Evolutionary conservation across 1,284 basidiomycete genomes (phyloP), one percentile per base, ranked within the genome.

Genomic region (Melampsora medusae): DNA sequence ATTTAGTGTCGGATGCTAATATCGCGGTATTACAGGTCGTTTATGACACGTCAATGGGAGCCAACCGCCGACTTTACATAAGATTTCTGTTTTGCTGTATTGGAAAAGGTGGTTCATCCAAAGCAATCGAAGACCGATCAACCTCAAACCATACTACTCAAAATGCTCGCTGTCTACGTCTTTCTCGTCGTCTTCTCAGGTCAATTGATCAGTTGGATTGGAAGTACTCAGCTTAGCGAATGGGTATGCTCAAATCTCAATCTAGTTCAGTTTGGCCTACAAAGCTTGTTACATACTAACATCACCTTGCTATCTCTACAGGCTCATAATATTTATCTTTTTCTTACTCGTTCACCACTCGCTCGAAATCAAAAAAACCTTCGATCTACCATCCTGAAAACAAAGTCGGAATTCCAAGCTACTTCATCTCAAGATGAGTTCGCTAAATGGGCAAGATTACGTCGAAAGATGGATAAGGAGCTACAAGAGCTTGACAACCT

Each of bases 381-480:
- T 78, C 92, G 93, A 83, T 85, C 87, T 28, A 90, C 91, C 78
- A 88, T 97, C 31, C 85, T 96, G 56, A 83, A 85, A 42, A 90
- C 89, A 68, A 95, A 96, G 85, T 88, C 91, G 50, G 92, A 97
- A 82, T 88, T 99, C 10, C 84, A 90, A 77, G 89, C 90, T 81
- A 99, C 95, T 38, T 93, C 91, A 80, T 92, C 93, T 16, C 96
- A 99, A 83, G 96, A 98, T 82, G 91, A 99, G 82, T 99, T 99
- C 83, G 92, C 95, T 19, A 98, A 94, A 85, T 99, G 97, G 97
- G 96, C 96, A 61, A 96, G 94, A 85, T 85, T 99, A 80, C 86
- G 92, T 80, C 85, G 97, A 78, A 92, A 88, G 79, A 89, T 97
- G 46, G 97, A 99, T 85, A 97, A 97, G 84, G 91, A 91, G 5